Evolutionary conservation across 441 rosid species (phyloP).

Genomic region (Omphalea diandra): DNA sequence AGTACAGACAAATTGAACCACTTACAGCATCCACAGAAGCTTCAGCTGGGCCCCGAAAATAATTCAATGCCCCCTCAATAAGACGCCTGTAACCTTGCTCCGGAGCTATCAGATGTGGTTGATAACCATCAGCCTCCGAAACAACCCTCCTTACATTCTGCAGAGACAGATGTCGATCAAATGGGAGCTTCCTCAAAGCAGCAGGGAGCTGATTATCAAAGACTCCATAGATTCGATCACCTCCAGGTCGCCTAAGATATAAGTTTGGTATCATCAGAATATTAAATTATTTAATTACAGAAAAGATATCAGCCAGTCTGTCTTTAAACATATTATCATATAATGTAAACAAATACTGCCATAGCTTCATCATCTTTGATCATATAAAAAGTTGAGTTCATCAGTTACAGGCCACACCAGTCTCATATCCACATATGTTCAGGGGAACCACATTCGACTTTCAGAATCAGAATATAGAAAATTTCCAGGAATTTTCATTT

Average conservation of each 20-base stretch:
- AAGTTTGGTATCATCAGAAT: constrained; percentile 12
- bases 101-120: constrained; percentile 92
- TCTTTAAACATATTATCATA: too few relatives aligned
- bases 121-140: constrained; percentile 93
- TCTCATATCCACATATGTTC: neutral
- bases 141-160: constrained; percentile 83
- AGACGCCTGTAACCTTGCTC: constrained; percentile 92
- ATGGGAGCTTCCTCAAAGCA: constrained; percentile 87
- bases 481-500: neutral
- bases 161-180: constrained; percentile 83
- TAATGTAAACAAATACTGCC: too few relatives aligned
- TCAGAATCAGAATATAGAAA: neutral
- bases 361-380: neutral
- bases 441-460: neutral
- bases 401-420: neutral
- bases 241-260: constrained; percentile 84
- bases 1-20: constrained; percentile 12
- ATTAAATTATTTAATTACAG: neutral
- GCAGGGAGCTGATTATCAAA: constrained; percentile 95
- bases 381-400: neutral
- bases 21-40: constrained; percentile 94
- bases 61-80: constrained; percentile 66
- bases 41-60: constrained; percentile 87
- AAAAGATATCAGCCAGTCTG: too few relatives aligned
- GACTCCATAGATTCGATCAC: constrained; percentile 93